Evolutionary conservation across 129 eudicot genomes (phyloP), one percentile per base, ranked within the genome.

Genomic region (Ambrosia trifida): DNA sequence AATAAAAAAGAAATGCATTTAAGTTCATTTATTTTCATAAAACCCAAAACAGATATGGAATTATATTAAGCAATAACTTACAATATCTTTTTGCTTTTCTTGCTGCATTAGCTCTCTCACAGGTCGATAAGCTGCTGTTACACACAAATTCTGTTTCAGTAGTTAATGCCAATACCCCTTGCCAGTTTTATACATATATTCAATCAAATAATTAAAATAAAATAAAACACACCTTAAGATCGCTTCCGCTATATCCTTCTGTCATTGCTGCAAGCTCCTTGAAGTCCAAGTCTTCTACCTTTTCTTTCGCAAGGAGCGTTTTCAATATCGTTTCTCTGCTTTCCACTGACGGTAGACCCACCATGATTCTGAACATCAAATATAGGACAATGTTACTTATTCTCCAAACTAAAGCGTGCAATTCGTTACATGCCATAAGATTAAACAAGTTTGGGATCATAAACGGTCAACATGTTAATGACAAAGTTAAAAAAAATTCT

Each of bases 231-330:
- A 93, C 98, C 98, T 93, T 89, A 41, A 93, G 98, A 87, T 93
- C 98, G 36, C 98, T 93, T 82, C 98, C 98, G 41, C 90, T 93
- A 61, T 85, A 93, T 82, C 98, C 98, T 68, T 93, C 98, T 3
- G 98, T 93, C 88, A 93, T 93, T 41, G 77, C 77, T 12, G 91
- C 98, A 71, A 93, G 95, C 86, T 93, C 98, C 78, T 89, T 81
- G 53, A 83, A 89, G 53, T 93, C 98, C 43, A 93, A 75, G 0
- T 76, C 76, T 66, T 87, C 89, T 4, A 87, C 89, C 40, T 87
- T 87, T 66, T 93, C 98, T 74, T 93, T 89, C 0, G 88, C 79
- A 20, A 93, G 68, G 54, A 93, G 95, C 31, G 98, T 93, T 85
- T 74, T 87, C 86, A 93, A 68, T 68, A 93, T 93, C 82, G 65